Evolutionary conservation across 768 basidiomycete species (phyloP).

Genomic region (Lentinula edodes): DNA sequence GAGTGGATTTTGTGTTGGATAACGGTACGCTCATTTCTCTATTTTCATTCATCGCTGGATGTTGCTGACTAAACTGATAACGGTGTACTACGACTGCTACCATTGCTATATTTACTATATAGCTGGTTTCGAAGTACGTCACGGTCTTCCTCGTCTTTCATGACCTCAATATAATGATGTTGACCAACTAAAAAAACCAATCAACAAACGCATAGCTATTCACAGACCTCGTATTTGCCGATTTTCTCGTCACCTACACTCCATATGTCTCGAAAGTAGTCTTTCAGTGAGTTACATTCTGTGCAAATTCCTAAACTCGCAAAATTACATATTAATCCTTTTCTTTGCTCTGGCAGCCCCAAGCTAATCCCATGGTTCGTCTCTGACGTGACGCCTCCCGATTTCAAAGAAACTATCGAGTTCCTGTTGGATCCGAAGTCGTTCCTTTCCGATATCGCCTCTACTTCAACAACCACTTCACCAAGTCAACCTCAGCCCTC

Average conservation of each 20-base stretch:
- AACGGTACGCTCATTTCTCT: slow-evolving; percentile 50
- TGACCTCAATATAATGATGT: too few species aligned
- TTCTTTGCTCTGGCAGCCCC: slow-evolving; percentile 44
- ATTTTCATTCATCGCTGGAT: too few species aligned
- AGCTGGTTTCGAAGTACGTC: slow-evolving; percentile 87
- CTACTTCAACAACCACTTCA: slow-evolving; percentile 2
- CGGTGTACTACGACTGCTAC: not conserved
- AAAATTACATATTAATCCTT: too few species aligned
- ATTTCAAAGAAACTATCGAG: slow-evolving; percentile 60
- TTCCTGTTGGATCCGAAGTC: slow-evolving; percentile 53
- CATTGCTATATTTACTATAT: not conserved
- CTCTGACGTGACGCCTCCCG: slow-evolving; percentile 85
- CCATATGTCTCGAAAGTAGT: slow-evolving; percentile 76
- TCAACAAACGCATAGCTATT: slow-evolving; percentile 53
- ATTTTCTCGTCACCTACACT: slow-evolving; percentile 88
- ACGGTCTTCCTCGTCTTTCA: too few species aligned
- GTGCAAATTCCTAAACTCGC: too few species aligned
- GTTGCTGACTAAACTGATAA: not conserved
- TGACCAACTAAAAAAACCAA: not conserved
- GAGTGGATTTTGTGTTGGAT: slow-evolving; percentile 87
- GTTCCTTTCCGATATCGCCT: slow-evolving; percentile 35
- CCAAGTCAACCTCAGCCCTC: slow-evolving; percentile 15
- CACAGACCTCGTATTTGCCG: slow-evolving; percentile 90
- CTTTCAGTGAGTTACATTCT: slow-evolving; percentile 67
- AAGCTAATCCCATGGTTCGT: slow-evolving; percentile 98